Conservation (phyloP, 345 rosid species). For the Eucalyptus erythrocorys region DNA sequence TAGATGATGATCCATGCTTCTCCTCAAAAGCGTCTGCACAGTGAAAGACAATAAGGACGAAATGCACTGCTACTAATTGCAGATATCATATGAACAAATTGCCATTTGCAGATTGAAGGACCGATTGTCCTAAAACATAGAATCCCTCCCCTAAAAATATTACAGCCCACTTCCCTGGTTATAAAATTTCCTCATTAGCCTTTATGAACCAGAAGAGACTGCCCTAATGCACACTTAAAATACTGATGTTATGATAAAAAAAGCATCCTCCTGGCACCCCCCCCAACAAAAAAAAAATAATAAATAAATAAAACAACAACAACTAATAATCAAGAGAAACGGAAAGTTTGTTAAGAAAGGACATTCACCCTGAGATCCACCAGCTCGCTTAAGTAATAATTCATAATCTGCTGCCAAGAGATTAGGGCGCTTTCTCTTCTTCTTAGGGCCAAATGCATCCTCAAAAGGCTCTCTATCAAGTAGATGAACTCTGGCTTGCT, state of each 20-base stretch:
- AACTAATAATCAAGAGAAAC: neutral
- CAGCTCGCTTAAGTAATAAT: conserved; percentile 61
- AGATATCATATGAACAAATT: neutral
- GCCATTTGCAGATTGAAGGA: neutral
- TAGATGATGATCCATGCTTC: conserved; percentile 31
- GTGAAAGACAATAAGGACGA: neutral
- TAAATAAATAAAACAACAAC: too few species aligned
- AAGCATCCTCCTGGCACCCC: neutral
- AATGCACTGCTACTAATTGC: neutral
- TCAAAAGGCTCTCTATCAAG: conserved; percentile 72
- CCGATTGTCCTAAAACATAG: neutral
- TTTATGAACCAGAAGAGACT: neutral
- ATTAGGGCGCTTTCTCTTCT: conserved; percentile 78
- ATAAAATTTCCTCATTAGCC: neutral
- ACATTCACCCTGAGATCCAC: conserved; percentile 67
- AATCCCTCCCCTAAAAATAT: neutral
- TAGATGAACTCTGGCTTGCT: conserved; percentile 91
- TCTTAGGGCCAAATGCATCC: conserved; percentile 80
- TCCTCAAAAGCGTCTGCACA: conserved; percentile 54
- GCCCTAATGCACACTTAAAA: neutral
- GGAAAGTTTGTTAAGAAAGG: neutral
- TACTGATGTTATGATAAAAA: neutral
- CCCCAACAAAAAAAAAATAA: neutral
- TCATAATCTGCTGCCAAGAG: conserved; percentile 79
- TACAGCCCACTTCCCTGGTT: neutral